Evolutionary conservation across 169 alveolate genomes (phyloP).

Genomic region (Plasmodium vivax): DNA sequence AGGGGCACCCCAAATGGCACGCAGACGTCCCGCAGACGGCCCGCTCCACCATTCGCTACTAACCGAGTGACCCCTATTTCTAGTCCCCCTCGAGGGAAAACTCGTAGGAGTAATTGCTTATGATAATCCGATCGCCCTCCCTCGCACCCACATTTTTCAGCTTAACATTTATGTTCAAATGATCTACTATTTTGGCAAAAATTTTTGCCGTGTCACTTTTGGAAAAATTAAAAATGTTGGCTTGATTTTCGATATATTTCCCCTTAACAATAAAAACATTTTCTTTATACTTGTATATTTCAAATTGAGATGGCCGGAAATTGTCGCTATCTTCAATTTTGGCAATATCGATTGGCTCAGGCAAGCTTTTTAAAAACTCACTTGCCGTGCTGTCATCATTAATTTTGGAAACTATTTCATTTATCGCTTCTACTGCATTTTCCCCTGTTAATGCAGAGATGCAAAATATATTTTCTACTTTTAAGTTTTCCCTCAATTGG

Average conservation of each 20-base stretch:
- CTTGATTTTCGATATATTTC: conserved; percentile 80
- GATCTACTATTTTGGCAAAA: conserved; percentile 53
- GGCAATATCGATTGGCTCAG: conserved; percentile 45
- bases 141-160: conserved; percentile 70
- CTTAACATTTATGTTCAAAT: conserved; percentile 43
- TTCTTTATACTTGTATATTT: conserved; percentile 76
- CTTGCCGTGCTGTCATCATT: conserved; percentile 13
- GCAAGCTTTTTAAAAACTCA: conserved; percentile 41
- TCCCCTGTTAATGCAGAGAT: conserved; percentile 74
- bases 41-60: background rate
- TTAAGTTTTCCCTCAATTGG: conserved; percentile 27
- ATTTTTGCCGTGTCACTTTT: conserved; percentile 57
- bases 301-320: conserved; percentile 75
- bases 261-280: conserved; percentile 76
- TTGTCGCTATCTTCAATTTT: conserved; percentile 79
- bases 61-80: background rate
- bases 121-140: conserved; percentile 69
- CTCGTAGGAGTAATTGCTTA: conserved; percentile 51
- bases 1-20: background rate
- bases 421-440: conserved; percentile 51
- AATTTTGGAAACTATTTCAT: conserved; percentile 29
- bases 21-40: background rate
- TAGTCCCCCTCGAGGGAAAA: conserved; percentile 12
- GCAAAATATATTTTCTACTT: conserved; percentile 38
- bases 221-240: conserved; percentile 81